Base-by-base conservation (phyloP, 306 rosid species). In the Citrullus colocynthis region DNA sequence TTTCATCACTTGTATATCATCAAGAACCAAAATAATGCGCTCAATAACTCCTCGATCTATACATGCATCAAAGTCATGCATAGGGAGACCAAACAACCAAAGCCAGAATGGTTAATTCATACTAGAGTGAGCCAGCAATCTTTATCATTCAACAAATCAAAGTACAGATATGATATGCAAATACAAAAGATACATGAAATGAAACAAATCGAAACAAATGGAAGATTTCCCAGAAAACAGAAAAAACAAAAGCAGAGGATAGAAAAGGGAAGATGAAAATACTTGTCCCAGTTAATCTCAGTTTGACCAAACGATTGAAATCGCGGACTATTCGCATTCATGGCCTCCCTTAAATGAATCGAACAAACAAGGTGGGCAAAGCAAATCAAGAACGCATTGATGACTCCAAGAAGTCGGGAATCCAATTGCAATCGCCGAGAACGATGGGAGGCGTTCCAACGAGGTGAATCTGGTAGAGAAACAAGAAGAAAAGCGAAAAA, bases 261-360 rank as follows among this genome's bases (percentile, higher is more conserved):
- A 57, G 5, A 9, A 32, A 71, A 57, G 11, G 17, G 71, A 65
- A 18, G 73, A 36, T 14, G 6, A 80, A 36, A 87, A 51, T 78
- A 94, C 98, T 90, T 90, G 88, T 91, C 97, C 98, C 98, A 94
- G 82, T 88, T 89, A 80, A 94, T 89, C 84, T 94, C 98, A 61
- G 97, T 81, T 37, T 87, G 93, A 76, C 90, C 93, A 55, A 87
- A 84, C 56, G 95, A 77, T 7, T 81, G 88, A 10, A 89, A 67
- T 45, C 84, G 81, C 42, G 90, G 76, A 73, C 74, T 59, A 32
- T 91, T 63, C 1, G 88, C 82, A 49, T 86, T 83, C 98, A 91
- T 88, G 84, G 65, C 65, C 55, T 52, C 81, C 55, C 54, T 52
- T 63, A 13, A 7, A 75, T 34, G 51, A 78, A 78, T 49, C 32